Evolutionary conservation across 768 basidiomycete genomes (phyloP), one percentile per base, ranked within the genome.

Genomic region (Udeniomyces megalosporus): DNA sequence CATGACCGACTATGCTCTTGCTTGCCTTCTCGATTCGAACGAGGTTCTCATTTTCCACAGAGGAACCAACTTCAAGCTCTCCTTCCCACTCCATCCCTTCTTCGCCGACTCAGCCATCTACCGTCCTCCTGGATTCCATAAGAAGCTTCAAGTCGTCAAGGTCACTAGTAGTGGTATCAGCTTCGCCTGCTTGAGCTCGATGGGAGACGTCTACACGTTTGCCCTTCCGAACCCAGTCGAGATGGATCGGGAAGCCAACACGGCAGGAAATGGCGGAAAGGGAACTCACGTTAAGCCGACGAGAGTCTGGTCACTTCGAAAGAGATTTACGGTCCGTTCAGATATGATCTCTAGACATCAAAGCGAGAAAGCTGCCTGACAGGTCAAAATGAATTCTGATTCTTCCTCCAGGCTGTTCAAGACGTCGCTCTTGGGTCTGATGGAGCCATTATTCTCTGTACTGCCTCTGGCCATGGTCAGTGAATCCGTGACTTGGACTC

Each of bases 201-300:
- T 83, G 54, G 93, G 93, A n/a, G 93, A 96, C 71, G 80, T 96
- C 2, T 96, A 88, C 71, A 86, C 84, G 0, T 95, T 92, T 69
- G 75, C 78, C 3, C 72, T 80, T 0, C 70, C 70, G 0, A 71
- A 72, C 38, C 74, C 74, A 22, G 42, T 22, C 29, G 62, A 58
- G 48, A 46, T 58, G 46, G 69, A 22, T 70, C 70, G 35, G 49
- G 26, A 68, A 61, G 22, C 55, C 42, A 3, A 34, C 68, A 28
- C 68, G 52, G 32, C 50, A 69, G 42, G 71, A 71, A 51, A 63
- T 56, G 50, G 71, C 70, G 47, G 56, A n/a, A 64, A 71, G 72
- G 75, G 73, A 66, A 75, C 74, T 56, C 63, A 47, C 26, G 56
- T 35, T 28, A 85, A 85, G 68, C 90, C 93, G 0, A 88, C 92